Evolutionary conservation across 164 flowering plant species (phyloP), one percentile per base, ranked within the genome.

Genomic region (Aristolochia fimbriata): DNA sequence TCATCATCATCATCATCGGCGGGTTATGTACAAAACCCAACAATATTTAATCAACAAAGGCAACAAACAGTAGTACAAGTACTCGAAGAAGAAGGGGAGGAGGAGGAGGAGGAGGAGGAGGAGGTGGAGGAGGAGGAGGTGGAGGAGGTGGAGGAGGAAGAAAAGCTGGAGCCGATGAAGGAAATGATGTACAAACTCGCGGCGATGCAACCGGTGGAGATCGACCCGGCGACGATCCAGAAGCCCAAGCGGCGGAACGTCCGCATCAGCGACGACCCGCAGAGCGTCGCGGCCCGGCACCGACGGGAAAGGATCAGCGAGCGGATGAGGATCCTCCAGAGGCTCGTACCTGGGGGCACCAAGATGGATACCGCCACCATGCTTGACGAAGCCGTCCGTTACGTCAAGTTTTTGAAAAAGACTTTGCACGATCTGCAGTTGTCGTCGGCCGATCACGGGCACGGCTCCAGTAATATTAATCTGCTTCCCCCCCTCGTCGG

Each of bases 291-390:
- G 19, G 86, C 86, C 6, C 67, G 86, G 49, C 86, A 80, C 33
- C 53, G 86, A 20, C 65, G 86, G 45, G 83, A 82, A 51, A 62
- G 81, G 72, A 82, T 82, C n/a, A 82, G 86, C 31, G 83, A 82
- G 60, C 65, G 79, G 69, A 77, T 82, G 14, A 72, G 86, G 70
- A 82, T 80, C n/a, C 71, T 82, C 0, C 86, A 82, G 62, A 76
- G 86, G 62, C 70, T 82, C 0, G 86, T 82, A 0, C 86, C 86
- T 0, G 83, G 86, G 3, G 86, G 83, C 1, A 82, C 86, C 7
- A 80, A 82, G 61, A 77, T 82, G 86, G 86, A 82, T 62, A 82
- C 86, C 11, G 86, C 86, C 11, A 80, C 86, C 0, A 82, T 82
- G 86, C 41, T 82, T 17, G 86, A 82, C 41, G 86, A 82, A 60